Evolutionary conservation across 2,329 filamentous ascomycete genomes (phyloP).

Genomic region (Epichloe aotearoae): DNA sequence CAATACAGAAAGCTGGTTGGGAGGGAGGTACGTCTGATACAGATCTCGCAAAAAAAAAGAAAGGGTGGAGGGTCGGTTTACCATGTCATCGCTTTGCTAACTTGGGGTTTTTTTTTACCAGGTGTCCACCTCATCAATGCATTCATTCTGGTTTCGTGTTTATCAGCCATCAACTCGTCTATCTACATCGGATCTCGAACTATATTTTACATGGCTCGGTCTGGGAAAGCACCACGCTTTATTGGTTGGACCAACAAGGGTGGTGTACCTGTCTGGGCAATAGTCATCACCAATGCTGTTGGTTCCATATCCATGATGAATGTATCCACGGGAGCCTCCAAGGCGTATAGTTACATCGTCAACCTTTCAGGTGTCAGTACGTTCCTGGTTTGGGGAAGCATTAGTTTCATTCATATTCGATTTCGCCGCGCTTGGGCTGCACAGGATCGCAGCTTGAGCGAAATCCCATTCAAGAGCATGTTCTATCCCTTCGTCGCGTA

Average conservation of each 20-base stretch:
- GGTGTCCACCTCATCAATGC: slow-evolving; percentile 63
- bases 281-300: slow-evolving; percentile 57
- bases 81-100: slow-evolving; percentile 1
- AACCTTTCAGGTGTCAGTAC: slow-evolving; percentile 58
- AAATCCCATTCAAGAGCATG: slow-evolving; percentile 42
- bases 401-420: slow-evolving; percentile 58
- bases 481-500: slow-evolving; percentile 46
- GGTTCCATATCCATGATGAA: slow-evolving; percentile 67
- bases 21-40: slow-evolving; percentile 34
- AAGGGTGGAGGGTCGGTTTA: not conserved
- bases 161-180: slow-evolving; percentile 59
- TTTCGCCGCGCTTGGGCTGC: slow-evolving; percentile 51
- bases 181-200: slow-evolving; percentile 69
- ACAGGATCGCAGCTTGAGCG: slow-evolving; percentile 40
- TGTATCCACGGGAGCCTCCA: slow-evolving; percentile 49
- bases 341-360: slow-evolving; percentile 56
- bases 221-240: slow-evolving; percentile 55
- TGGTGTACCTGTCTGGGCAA: slow-evolving; percentile 47
- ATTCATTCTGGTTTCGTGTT: slow-evolving; percentile 60
- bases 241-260: slow-evolving; percentile 53
- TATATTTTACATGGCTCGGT: slow-evolving; percentile 62
- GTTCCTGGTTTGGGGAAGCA: slow-evolving; percentile 59
- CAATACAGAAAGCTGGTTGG: slow-evolving; percentile 62
- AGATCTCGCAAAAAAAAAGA: not conserved
- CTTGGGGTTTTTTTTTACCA: slow-evolving; percentile 1